Evolutionary conservation across 1,284 basidiomycete species (phyloP).

Genomic region (Pulchroboletus neoregius): DNA sequence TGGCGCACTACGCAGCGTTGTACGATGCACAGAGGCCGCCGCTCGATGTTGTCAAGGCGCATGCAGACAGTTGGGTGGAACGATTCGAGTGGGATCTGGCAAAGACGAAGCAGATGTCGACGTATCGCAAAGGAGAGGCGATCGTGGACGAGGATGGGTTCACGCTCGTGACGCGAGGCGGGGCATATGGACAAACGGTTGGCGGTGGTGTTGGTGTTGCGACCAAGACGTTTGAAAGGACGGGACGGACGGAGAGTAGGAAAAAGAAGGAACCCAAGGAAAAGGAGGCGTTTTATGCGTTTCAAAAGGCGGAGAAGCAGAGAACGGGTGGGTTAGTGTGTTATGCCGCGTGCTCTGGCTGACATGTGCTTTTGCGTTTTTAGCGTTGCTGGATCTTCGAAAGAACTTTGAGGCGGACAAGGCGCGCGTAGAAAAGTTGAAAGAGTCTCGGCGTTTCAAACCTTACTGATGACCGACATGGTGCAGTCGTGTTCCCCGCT

Average conservation of each 20-base stretch:
- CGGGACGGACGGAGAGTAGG: slow-evolving; percentile 47
- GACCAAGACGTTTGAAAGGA: slow-evolving; percentile 66
- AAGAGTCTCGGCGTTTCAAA: slow-evolving; percentile 74
- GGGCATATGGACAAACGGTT: slow-evolving; percentile 80
- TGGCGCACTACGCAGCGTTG: slow-evolving; percentile 63
- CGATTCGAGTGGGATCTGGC: slow-evolving; percentile 70
- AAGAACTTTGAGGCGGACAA: slow-evolving; percentile 84
- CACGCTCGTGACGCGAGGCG: slow-evolving; percentile 83
- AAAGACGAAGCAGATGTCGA: slow-evolving; percentile 59
- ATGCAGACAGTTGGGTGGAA: slow-evolving; percentile 74
- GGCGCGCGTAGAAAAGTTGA: slow-evolving; percentile 80
- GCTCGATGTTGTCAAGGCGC: slow-evolving; percentile 63
- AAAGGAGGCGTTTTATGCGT: slow-evolving; percentile 79
- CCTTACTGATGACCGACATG: slow-evolving; percentile 56
- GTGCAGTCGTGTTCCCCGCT: not conserved
- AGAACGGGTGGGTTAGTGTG: slow-evolving; percentile 57
- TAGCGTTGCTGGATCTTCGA: slow-evolving; percentile 65
- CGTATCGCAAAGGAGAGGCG: slow-evolving; percentile 75
- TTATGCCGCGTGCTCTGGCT: slow-evolving; percentile 1
- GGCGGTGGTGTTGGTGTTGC: slow-evolving; percentile 79
- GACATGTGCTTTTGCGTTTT: not conserved
- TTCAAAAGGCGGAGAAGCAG: slow-evolving; percentile 86
- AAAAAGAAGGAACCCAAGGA: slow-evolving; percentile 68
- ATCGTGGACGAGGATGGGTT: slow-evolving; percentile 92
- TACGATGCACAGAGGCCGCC: slow-evolving; percentile 69